These are phyloP conservation scores for Paulownia fortunei DNA, from an alignment of 257 asterid genomes.

Conservation along the genomic window DNA sequence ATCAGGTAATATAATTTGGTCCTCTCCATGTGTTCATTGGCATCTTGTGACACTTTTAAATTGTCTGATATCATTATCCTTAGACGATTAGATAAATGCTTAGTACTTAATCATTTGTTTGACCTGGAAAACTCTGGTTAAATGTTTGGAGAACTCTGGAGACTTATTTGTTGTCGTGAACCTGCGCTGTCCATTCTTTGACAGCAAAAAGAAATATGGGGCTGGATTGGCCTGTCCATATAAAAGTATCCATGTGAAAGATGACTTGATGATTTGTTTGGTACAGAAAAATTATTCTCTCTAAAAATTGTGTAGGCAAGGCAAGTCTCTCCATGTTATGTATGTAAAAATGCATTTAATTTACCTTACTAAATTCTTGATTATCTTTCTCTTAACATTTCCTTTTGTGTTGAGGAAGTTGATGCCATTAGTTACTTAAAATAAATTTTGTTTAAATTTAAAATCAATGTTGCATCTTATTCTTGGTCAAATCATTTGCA, in stretches of 20 bases:
- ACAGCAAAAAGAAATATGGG: background rate
- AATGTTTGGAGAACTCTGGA: conserved; percentile 22
- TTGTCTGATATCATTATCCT: background rate
- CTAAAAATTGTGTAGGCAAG: background rate
- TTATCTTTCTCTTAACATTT: background rate
- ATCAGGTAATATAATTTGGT: conserved; percentile 27
- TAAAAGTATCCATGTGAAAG: background rate
- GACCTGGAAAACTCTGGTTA: background rate
- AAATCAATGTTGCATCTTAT: no score
- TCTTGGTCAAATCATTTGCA: no score
- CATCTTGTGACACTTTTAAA: background rate
- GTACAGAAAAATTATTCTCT: background rate
- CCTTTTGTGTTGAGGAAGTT: background rate
- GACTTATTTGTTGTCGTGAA: conserved; percentile 12
- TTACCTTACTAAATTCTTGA: background rate
- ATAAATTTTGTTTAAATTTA: background rate
- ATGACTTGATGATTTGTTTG: background rate
- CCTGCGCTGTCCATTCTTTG: conserved; percentile 31
- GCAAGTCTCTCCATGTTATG: background rate
- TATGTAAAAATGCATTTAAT: no score
- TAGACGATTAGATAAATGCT: background rate
- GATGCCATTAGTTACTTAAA: background rate
- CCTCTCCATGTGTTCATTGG: conserved; percentile 15
- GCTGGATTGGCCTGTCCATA: background rate
- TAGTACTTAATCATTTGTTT: conserved; percentile 12